phyloP scores from a whole-genome alignment of 2,329 filamentous ascomycete species.

The Aspergillus ochraceoroseus region DNA sequence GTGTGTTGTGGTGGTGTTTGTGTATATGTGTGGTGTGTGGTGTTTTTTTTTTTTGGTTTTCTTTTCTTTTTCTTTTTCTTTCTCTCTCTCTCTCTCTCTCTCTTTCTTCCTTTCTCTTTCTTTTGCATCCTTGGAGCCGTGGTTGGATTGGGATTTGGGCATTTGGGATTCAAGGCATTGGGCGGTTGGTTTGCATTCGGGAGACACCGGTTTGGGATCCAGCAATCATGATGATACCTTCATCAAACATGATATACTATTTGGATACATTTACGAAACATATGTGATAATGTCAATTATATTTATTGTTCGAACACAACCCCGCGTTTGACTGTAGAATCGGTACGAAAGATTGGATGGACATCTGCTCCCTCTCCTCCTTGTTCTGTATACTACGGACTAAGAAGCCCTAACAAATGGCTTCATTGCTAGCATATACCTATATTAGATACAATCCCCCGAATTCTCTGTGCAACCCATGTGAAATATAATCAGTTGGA shows the following conservation, averaged over 20 bases:
- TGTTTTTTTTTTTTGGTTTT: slow-evolving; percentile 12
- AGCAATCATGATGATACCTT: background rate
- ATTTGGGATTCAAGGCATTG: slow-evolving; percentile 5
- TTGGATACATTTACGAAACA: background rate
- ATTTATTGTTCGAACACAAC: too few relatives aligned
- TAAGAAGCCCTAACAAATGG: too few relatives aligned
- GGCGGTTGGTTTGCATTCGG: background rate
- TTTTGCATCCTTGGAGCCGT: slow-evolving; percentile 8
- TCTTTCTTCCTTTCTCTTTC: slow-evolving; percentile 9
- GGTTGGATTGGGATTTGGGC: slow-evolving; percentile 7
- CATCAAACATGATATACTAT: background rate
- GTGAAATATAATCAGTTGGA: too few relatives aligned
- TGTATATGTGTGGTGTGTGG: slow-evolving; percentile 21
- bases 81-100: slow-evolving; percentile 16
- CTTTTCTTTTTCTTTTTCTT: slow-evolving; percentile 12
- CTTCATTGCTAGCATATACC: too few relatives aligned
- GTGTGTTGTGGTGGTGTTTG: slow-evolving; percentile 19
- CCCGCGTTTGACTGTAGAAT: too few relatives aligned
- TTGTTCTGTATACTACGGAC: too few relatives aligned
- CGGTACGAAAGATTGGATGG: too few relatives aligned
- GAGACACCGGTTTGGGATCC: background rate
- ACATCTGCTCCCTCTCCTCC: too few relatives aligned
- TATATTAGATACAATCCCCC: too few relatives aligned
- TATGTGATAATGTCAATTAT: too few relatives aligned
- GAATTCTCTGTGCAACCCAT: too few relatives aligned